A percentile compares a stretch with the other conserved stretches of the same genome.
These are phyloP conservation scores for Amyloporia xantha DNA, from an alignment of 768 basidiomycete species.

Conservation along the genomic window DNA sequence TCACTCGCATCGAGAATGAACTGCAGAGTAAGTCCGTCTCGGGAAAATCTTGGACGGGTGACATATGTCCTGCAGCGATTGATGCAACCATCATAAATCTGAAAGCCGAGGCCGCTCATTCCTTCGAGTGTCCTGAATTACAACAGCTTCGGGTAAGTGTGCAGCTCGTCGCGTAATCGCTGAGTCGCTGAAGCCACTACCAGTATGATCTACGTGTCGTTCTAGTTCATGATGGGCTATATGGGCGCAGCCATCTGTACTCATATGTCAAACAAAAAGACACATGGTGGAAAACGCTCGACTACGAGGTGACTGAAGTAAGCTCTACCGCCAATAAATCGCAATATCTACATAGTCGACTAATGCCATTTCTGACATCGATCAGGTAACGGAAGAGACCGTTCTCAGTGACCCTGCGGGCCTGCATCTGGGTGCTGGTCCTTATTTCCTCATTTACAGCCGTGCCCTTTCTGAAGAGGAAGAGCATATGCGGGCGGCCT, in stretches of 20 bases:
- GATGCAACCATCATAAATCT: constrained; percentile 42
- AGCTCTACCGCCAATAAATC: constrained; percentile 4
- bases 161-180: neutral
- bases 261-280: constrained; percentile 68
- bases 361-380: no score
- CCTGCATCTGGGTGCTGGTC: constrained; percentile 69
- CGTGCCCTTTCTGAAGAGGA: constrained; percentile 24
- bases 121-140: constrained; percentile 62
- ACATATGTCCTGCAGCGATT: constrained; percentile 38
- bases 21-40: constrained; percentile 41
- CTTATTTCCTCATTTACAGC: constrained; percentile 71
- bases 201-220: constrained; percentile 81
- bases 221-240: constrained; percentile 70
- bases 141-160: constrained; percentile 48
- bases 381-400: constrained; percentile 61
- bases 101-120: constrained; percentile 33
- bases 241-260: constrained; percentile 71
- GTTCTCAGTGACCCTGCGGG: constrained; percentile 67
- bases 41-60: neutral
- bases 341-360: neutral
- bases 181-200: neutral
- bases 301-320: constrained; percentile 62
- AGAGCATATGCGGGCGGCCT: constrained; percentile 18
- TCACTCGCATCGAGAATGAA: constrained; percentile 46
- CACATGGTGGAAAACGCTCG: constrained; percentile 78